Base-by-base conservation (phyloP, 1,139 yeast species). In the Nakaseomyces bracarensis region DNA sequence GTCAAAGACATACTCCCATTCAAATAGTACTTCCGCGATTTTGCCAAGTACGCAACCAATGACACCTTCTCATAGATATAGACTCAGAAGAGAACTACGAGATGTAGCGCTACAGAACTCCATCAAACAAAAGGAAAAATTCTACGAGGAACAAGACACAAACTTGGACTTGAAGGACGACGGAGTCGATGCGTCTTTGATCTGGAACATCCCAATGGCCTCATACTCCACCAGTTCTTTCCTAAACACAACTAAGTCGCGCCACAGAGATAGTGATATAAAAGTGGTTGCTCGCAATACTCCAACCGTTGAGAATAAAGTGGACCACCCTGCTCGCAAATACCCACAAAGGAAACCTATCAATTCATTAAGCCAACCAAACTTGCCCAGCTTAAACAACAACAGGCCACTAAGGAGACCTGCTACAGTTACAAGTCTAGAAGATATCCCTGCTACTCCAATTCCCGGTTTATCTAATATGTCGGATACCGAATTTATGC, bases 141-240 rank as follows among this genome's bases (percentile, higher is more conserved):
- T 60, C 16, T 69, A 63, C 49, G 74, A 69, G 13, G 68, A 68
- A 23, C 54, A 60, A 34, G 64, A 61, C 7, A 15, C 27, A 13
- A 40, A 39, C 25, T 15, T 43, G 14, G 52, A 50, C 26, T 23
- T 49, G 23, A 44, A 44, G 25, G 50, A 47, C 16, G 41, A 45
- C 15, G 55, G 61, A 9, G 53, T 63, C 6, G 65, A 62, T 27
- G 65, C 63, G 39, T 57, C 65, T 0, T 39, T 63, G 11, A 65
- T 70, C 40, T 71, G 70, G 66, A 71, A 71, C 46, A 72, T 72
- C 7, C 76, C 76, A 4, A 62, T 63, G 49, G 69, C 75, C 0
- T 58, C 64, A 9, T 47, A 57, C 8, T 59, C 68, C 1, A 62
- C 69, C 0, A 54, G 61, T 19, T 52, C 67, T 10, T 54, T 67